Percentiles rank a stretch among this genome's conserved stretches.
Conservation (phyloP, 2,329 filamentous ascomycete species). For the Trichoderma sp. region DNA sequence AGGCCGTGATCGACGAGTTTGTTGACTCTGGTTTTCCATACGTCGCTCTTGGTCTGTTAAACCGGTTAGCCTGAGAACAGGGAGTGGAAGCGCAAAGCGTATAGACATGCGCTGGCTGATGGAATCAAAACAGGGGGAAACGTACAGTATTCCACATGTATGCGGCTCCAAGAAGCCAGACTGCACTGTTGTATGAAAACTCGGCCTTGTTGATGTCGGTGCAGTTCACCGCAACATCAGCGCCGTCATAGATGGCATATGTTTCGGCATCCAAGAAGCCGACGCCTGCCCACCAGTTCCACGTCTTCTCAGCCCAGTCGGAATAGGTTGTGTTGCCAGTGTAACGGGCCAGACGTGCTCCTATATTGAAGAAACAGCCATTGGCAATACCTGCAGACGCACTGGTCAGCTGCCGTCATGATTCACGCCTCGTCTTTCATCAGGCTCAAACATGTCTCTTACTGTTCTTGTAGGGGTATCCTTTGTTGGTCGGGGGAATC, state of each 20-base stretch:
- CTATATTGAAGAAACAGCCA: conserved; percentile 64
- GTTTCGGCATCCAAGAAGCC: conserved; percentile 60
- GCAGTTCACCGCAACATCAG: conserved; percentile 55
- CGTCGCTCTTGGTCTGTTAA: conserved; percentile 47
- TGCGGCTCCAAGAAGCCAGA: conserved; percentile 60
- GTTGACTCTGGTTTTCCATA: conserved; percentile 55
- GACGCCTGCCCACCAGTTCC: conserved; percentile 60
- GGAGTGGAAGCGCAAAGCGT: no score
- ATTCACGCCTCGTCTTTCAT: neutral
- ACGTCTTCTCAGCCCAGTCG: conserved; percentile 64
- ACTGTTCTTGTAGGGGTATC: conserved; percentile 75
- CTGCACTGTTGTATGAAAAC: conserved; percentile 63
- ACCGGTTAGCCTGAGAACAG: conserved; percentile 10
- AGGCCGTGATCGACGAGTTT: conserved; percentile 42
- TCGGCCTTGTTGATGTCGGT: conserved; percentile 56
- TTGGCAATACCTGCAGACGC: conserved; percentile 49
- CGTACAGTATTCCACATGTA: conserved; percentile 64
- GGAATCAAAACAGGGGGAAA: conserved; percentile 8
- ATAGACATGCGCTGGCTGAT: neutral
- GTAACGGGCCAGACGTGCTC: conserved; percentile 71
- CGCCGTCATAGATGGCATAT: conserved; percentile 64
- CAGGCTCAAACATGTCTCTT: conserved; percentile 17
- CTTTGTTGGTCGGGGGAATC: conserved; percentile 71
- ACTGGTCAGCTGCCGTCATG: neutral
- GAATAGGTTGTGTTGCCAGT: conserved; percentile 66